Evolutionary conservation across 257 asterid genomes (phyloP).

Genomic region (Eustoma russellianum): DNA sequence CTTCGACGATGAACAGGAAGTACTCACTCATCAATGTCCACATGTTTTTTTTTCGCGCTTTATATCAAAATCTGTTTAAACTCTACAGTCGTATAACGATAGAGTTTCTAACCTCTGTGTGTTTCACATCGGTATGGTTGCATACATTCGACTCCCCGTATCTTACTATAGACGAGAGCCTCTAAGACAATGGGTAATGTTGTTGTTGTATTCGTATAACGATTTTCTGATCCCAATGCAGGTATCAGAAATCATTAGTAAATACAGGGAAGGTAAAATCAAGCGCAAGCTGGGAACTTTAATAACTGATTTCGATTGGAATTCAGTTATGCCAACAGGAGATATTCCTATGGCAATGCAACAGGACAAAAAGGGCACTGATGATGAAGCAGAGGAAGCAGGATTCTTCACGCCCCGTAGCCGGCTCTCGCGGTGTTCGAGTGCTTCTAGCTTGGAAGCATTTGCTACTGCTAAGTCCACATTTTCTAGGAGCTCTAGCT

Average conservation of each 20-base stretch:
- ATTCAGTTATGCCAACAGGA: slow-evolving; percentile 38
- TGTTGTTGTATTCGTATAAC: neutral
- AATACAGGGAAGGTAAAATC: slow-evolving; percentile 56
- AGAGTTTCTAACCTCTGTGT: too few species aligned
- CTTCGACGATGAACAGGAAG: slow-evolving; percentile 62
- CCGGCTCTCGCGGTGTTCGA: slow-evolving; percentile 44
- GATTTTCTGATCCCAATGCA: slow-evolving; percentile 25
- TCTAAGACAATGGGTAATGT: too few species aligned
- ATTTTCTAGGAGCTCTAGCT: slow-evolving; percentile 61
- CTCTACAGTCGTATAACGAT: too few species aligned
- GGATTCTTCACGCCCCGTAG: slow-evolving; percentile 28
- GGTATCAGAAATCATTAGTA: slow-evolving; percentile 62
- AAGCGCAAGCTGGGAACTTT: slow-evolving; percentile 23
- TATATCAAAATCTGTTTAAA: too few species aligned
- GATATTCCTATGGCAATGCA: slow-evolving; percentile 16
- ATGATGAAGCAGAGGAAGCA: slow-evolving; percentile 21
- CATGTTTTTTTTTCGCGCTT: neutral
- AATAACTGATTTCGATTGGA: slow-evolving; percentile 34
- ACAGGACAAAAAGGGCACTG: neutral
- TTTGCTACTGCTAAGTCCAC: slow-evolving; percentile 45
- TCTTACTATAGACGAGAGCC: too few species aligned
- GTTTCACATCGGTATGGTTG: too few species aligned
- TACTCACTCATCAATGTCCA: slow-evolving; percentile 5
- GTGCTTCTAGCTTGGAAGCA: slow-evolving; percentile 37
- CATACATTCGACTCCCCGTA: too few species aligned